Evolutionary conservation across 2,329 filamentous ascomycete species (phyloP).

Genomic region (Colletotrichum echinochloae): DNA sequence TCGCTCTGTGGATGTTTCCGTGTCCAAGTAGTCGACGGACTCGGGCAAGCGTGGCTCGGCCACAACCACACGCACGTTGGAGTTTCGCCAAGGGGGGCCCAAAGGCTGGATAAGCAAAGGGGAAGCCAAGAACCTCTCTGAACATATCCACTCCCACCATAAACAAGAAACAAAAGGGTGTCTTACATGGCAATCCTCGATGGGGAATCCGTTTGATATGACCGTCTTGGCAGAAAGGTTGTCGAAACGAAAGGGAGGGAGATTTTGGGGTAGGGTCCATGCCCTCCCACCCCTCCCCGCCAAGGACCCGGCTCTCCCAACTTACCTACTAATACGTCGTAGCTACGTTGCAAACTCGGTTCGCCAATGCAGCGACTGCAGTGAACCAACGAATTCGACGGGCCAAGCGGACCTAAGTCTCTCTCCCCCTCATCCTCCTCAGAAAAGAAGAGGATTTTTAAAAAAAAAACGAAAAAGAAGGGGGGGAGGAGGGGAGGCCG

Average conservation of each 20-base stretch:
- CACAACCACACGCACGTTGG: background rate
- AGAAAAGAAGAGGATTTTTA: too few relatives aligned
- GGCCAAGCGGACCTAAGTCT: background rate
- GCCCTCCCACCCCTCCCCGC: too few relatives aligned
- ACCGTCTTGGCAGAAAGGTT: background rate
- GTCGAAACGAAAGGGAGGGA: background rate
- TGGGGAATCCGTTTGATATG: background rate
- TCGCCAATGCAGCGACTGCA: background rate
- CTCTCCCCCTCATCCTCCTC: too few relatives aligned
- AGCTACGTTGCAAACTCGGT: background rate
- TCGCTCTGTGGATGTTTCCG: background rate
- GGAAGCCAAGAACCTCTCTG: background rate
- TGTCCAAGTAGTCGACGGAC: background rate
- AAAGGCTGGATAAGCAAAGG: background rate
- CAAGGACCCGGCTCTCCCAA: too few relatives aligned
- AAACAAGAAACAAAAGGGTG: too few relatives aligned
- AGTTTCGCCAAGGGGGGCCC: too few relatives aligned
- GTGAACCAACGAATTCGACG: slow-evolving; percentile 5
- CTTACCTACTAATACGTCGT: too few relatives aligned
- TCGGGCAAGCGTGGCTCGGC: background rate
- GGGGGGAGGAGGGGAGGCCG: too few relatives aligned
- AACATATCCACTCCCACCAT: background rate
- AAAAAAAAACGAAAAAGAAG: too few relatives aligned
- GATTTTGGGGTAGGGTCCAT: too few relatives aligned
- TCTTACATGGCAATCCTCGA: background rate